Percentiles rank a stretch among this genome's conserved stretches.
Evolutionary conservation across 78 protist genomes (phyloP).

Genomic region (Blattamonas nauphoetae): DNA sequence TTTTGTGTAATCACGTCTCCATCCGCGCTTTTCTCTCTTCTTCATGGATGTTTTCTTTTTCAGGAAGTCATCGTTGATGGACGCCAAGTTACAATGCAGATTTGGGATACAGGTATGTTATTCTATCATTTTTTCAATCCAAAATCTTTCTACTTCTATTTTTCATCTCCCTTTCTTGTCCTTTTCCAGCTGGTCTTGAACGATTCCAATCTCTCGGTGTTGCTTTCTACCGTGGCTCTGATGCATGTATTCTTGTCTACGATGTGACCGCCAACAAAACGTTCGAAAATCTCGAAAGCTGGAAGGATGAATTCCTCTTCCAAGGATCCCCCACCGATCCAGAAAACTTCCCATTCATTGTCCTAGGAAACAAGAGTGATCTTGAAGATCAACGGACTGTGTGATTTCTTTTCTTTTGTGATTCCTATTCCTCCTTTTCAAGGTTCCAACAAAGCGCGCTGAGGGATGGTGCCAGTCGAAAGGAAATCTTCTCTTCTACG

Average conservation of each 20-base stretch:
- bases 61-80: constrained; percentile 87
- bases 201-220: constrained; percentile 96
- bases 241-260: constrained; percentile 32
- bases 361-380: constrained; percentile 90
- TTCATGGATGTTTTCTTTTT: no score
- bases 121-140: background rate
- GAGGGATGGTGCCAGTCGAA: constrained; percentile 84
- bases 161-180: background rate
- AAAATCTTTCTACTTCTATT: background rate
- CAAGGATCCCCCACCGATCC: constrained; percentile 83
- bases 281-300: constrained; percentile 83
- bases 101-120: constrained; percentile 80
- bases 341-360: constrained; percentile 71
- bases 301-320: constrained; percentile 96
- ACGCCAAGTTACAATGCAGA: constrained; percentile 89
- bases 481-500: constrained; percentile 86
- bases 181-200: constrained; percentile 76
- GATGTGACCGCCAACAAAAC: constrained; percentile 88
- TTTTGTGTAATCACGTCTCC: no score
- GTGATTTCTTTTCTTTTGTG: background rate
- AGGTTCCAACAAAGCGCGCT: constrained; percentile 65
- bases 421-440: background rate
- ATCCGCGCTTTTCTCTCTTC: no score
- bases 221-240: constrained; percentile 86
- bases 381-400: constrained; percentile 72